phyloP scores from a whole-genome alignment of 2,329 filamentous ascomycete species.

The Seiridium unicorne region DNA sequence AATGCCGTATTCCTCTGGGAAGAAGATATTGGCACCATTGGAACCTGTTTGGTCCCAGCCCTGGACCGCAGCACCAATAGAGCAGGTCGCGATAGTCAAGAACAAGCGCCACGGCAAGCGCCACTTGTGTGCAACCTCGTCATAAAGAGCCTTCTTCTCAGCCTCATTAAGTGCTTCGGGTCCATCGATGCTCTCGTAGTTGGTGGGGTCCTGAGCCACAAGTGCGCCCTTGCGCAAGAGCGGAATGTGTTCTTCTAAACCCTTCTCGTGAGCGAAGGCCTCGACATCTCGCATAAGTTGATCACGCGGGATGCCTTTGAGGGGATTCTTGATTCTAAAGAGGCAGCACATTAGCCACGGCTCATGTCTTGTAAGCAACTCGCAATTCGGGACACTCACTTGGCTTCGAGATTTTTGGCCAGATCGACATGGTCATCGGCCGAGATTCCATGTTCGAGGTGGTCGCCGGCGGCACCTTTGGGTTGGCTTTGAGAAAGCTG shows the following conservation, averaged over 20 bases:
- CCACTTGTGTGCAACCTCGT: conserved; percentile 69
- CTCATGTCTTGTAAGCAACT: too few species aligned
- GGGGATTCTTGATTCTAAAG: conserved; percentile 43
- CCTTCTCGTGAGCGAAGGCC: conserved; percentile 59
- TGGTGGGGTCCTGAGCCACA: conserved; percentile 67
- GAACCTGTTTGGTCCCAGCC: conserved; percentile 67
- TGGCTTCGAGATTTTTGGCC: conserved; percentile 39
- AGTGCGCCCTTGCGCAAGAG: conserved; percentile 69
- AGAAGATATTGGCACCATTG: conserved; percentile 63
- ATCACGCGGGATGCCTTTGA: conserved; percentile 46
- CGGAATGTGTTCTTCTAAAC: conserved; percentile 55
- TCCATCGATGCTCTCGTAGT: conserved; percentile 59
- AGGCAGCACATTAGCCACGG: neutral
- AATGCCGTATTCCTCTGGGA: conserved; percentile 54
- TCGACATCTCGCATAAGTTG: conserved; percentile 55
- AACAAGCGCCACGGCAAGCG: conserved; percentile 60
- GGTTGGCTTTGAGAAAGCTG: conserved; percentile 5
- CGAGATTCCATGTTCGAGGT: conserved; percentile 23
- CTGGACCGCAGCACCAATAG: conserved; percentile 68
- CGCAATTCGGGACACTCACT: conserved; percentile 27
- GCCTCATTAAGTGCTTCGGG: conserved; percentile 56
- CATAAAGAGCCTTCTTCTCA: conserved; percentile 57
- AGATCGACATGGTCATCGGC: conserved; percentile 33
- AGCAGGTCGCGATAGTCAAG: conserved; percentile 66
- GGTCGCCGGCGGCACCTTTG: conserved; percentile 20